Evolutionary conservation across 225 moss, liverwort and hornwort genomes (phyloP), one percentile per base, ranked within the genome.

Genomic region (Ulota crispa): DNA sequence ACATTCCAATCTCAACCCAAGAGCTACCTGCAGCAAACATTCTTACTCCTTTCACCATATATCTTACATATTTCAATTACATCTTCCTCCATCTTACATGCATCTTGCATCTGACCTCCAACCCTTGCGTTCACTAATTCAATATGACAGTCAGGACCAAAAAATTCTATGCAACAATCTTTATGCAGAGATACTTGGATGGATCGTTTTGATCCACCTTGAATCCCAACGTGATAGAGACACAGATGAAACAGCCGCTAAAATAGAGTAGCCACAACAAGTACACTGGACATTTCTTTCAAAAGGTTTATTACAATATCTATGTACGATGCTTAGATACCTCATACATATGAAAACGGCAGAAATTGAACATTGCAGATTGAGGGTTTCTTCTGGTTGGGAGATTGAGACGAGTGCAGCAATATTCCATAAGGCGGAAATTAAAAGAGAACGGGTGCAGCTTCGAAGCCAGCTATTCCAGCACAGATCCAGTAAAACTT

Each of bases 401-500:
- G 19, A 76, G 60, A 75, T 69, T 83, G 47, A 71, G 64, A 81
- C 74, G 78, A 63, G 55, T 63, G 78, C 81, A 84, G 78, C 74
- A 84, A 75, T 81, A 84, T 50, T 81, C 68, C 77, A 81, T 63
- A 32, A 87, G 56, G 70, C 78, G 64, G 59, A 68, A 81, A 64
- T 24, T 78, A 55, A 43, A 32, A 56, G 72, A 78, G 21, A 42
- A 67, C 31, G 61, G 72, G 59, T 41, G 61, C 68, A 82, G 68
- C 82, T 85, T 78, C 53, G 20, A 67, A 69, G 81, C 36, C 76
- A 76, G 62, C 76, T 75, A 89, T 50, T 81, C 81, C 81, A 84
- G 55, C 68, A 76, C 75, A 68, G 68, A 84, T 55, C 79, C 75
- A 71, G 66, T 60, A 30, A 56, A 78, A 61, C 59, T 76, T 50